phyloP scores from a whole-genome alignment of 768 basidiomycete species.

The Xanthoconium stramineum region DNA sequence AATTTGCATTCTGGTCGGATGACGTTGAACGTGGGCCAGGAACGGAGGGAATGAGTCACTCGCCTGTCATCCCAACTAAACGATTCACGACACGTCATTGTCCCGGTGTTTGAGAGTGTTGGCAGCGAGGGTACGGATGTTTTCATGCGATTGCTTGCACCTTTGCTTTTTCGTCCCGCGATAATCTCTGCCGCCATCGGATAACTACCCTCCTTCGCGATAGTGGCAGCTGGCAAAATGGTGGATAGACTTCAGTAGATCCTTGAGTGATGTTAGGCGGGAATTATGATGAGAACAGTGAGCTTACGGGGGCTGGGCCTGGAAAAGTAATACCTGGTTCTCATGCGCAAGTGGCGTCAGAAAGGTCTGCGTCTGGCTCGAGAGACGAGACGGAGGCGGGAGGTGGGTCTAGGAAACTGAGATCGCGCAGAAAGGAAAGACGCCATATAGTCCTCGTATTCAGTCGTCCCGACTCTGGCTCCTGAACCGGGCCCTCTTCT shows the following conservation, averaged over 20 bases:
- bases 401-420: constrained; percentile 51
- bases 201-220: constrained; percentile 55
- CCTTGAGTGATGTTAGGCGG: constrained; percentile 36
- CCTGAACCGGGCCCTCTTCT: constrained; percentile 8
- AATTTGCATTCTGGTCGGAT: no score
- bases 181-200: constrained; percentile 46
- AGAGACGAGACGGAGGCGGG: constrained; percentile 6
- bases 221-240: constrained; percentile 57
- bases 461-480: constrained; percentile 11
- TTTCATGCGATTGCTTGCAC: constrained; percentile 11
- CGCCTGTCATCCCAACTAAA: no score
- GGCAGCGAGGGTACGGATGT: constrained; percentile 22
- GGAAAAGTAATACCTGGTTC: constrained; percentile 19
- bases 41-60: no score
- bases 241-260: constrained; percentile 51
- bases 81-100: no score
- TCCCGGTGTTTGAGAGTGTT: background rate
- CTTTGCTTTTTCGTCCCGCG: constrained; percentile 42
- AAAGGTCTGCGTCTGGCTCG: constrained; percentile 3
- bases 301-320: constrained; percentile 54
- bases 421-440: constrained; percentile 45
- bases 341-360: constrained; percentile 1
- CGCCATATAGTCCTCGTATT: constrained; percentile 37
- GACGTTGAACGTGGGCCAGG: no score
- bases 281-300: background rate